These are phyloP conservation scores for Stemphylium beticola DNA, from an alignment of 2,329 filamentous ascomycete genomes.

Conservation along the genomic window DNA sequence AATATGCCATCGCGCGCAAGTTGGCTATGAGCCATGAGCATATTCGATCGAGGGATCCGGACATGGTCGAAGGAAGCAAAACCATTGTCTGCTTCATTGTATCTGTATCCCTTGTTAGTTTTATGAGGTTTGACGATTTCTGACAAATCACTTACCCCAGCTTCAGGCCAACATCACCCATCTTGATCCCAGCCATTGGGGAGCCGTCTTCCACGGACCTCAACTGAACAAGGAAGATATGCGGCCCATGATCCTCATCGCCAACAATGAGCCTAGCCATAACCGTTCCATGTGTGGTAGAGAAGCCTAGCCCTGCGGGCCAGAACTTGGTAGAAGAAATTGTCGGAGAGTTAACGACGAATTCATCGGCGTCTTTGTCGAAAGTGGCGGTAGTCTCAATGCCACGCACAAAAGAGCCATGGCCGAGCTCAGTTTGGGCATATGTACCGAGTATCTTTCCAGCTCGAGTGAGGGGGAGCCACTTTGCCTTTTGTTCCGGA, in stretches of 20 bases:
- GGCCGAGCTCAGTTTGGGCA: conserved; percentile 58
- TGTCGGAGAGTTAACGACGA: conserved; percentile 57
- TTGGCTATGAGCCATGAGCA: conserved; percentile 56
- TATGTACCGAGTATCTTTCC: conserved; percentile 54
- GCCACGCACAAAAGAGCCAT: conserved; percentile 58
- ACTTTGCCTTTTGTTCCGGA: conserved; percentile 54
- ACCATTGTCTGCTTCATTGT: conserved; percentile 57
- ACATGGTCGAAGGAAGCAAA: conserved; percentile 58
- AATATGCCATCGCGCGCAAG: conserved; percentile 54
- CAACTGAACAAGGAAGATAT: conserved; percentile 60
- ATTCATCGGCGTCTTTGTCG: conserved; percentile 52
- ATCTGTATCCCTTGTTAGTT: conserved; percentile 31
- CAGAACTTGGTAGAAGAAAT: conserved; percentile 38
- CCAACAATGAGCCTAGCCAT: conserved; percentile 56
- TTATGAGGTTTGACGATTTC: conserved; percentile 23
- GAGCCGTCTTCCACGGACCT: conserved; percentile 51
- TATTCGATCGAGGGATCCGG: conserved; percentile 54
- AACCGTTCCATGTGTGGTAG: conserved; percentile 46
- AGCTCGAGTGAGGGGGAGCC: conserved; percentile 42
- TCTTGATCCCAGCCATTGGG: conserved; percentile 54
- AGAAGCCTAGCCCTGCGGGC: conserved; percentile 24
- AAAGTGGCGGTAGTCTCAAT: conserved; percentile 56
- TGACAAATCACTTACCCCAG: conserved; percentile 19
- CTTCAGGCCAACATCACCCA: conserved; percentile 59
- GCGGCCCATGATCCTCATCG: conserved; percentile 49